phyloP scores from a whole-genome alignment of 495 filamentous ascomycete genomes.

The Oidiodendron maius region DNA sequence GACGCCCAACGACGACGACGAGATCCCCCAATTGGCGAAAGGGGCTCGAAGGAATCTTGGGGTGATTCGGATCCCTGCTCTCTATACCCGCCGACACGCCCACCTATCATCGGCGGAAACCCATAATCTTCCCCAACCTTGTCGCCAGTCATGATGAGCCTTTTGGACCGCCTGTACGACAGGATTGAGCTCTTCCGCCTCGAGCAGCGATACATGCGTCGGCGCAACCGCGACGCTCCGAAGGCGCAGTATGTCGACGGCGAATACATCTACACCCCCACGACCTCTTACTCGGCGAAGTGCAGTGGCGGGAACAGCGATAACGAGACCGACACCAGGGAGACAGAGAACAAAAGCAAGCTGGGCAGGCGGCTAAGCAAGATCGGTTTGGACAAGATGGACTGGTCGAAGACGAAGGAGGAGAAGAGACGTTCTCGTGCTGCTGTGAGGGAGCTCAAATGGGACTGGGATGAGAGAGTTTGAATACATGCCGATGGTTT shows the following conservation, averaged over 20 bases:
- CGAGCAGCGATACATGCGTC: constrained; percentile 85
- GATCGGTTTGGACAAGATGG: constrained; percentile 15
- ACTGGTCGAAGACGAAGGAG: constrained; percentile 9
- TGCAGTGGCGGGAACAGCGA: constrained; percentile 14
- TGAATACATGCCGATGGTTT: too few relatives aligned
- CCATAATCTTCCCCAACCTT: neutral
- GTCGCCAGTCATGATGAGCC: constrained; percentile 24
- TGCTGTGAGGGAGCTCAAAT: too few relatives aligned
- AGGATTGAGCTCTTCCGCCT: constrained; percentile 86
- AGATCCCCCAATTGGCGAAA: too few relatives aligned
- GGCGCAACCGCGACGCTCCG: constrained; percentile 72
- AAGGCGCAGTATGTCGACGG: constrained; percentile 87
- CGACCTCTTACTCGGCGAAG: constrained; percentile 15
- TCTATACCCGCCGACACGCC: neutral
- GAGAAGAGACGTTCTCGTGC: too few relatives aligned
- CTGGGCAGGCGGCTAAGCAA: constrained; percentile 12
- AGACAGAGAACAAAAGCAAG: constrained; percentile 50
- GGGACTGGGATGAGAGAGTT: too few relatives aligned
- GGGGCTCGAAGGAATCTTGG: neutral
- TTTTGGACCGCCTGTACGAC: constrained; percentile 47
- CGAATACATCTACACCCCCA: constrained; percentile 67
- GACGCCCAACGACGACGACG: too few relatives aligned
- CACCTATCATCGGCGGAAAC: neutral
- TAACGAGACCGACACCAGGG: constrained; percentile 27
- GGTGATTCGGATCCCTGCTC: too few relatives aligned